phyloP scores from a whole-genome alignment of 2,329 filamentous ascomycete genomes.

The Herpotrichia juniperi region DNA sequence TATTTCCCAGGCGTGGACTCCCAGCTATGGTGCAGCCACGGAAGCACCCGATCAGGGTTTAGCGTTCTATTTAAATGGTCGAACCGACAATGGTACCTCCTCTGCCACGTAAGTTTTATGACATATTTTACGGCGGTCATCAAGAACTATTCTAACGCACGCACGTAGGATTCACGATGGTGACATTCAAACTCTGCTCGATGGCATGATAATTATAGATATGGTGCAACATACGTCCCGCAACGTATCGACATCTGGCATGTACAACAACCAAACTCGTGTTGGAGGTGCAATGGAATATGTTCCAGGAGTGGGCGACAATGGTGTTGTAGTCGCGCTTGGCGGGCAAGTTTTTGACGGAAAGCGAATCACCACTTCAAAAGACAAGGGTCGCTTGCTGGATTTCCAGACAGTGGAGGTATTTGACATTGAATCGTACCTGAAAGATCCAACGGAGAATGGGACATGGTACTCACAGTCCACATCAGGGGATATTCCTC shows the following conservation, averaged over 20 bases:
- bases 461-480: slow-evolving; percentile 48
- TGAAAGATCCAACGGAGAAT: slow-evolving; percentile 25
- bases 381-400: slow-evolving; percentile 14
- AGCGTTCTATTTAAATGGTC: slow-evolving; percentile 47
- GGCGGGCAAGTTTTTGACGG: slow-evolving; percentile 36
- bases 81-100: slow-evolving; percentile 40
- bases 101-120: slow-evolving; percentile 1
- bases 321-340: slow-evolving; percentile 46
- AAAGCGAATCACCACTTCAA: slow-evolving; percentile 12
- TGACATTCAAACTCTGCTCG: slow-evolving; percentile 25
- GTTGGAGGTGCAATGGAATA: slow-evolving; percentile 45
- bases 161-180: slow-evolving; percentile 9
- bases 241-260: slow-evolving; percentile 45
- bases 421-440: slow-evolving; percentile 46
- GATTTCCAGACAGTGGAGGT: slow-evolving; percentile 45
- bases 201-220: slow-evolving; percentile 49
- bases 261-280: slow-evolving; percentile 34
- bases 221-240: slow-evolving; percentile 39
- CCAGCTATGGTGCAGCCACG: slow-evolving; percentile 41
- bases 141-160: neutral
- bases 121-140: neutral
- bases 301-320: slow-evolving; percentile 37
- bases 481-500: slow-evolving; percentile 45
- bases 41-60: slow-evolving; percentile 43
- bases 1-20: slow-evolving; percentile 17